Evolutionary conservation across 225 moss, liverwort and hornwort species (phyloP).

Genomic region (Takakia lepidozioides): DNA sequence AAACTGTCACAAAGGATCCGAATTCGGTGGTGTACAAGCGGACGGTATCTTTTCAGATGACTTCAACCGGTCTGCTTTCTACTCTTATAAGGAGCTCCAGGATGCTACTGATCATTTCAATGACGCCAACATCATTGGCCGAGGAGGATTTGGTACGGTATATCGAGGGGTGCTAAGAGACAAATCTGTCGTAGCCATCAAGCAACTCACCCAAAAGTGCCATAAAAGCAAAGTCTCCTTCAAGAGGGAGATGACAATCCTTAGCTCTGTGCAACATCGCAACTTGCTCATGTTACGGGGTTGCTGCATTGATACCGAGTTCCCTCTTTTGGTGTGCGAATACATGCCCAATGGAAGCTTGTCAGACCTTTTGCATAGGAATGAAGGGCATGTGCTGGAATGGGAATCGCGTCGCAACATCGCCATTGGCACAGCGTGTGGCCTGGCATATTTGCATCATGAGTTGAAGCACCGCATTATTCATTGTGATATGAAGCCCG

Average conservation of each 20-base stretch:
- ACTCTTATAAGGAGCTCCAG: constrained; percentile 67
- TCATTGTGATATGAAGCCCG: too few relatives aligned
- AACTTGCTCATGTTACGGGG: constrained; percentile 91
- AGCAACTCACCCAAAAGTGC: constrained; percentile 80
- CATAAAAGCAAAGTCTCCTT: constrained; percentile 90
- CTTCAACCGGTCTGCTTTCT: too few relatives aligned
- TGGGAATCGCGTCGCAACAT: too few relatives aligned
- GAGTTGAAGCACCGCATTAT: too few relatives aligned
- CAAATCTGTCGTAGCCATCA: constrained; percentile 87
- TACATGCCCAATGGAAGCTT: constrained; percentile 92
- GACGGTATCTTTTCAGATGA: too few relatives aligned
- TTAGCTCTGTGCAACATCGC: constrained; percentile 84
- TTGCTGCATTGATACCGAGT: constrained; percentile 68
- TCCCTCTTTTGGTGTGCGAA: constrained; percentile 83
- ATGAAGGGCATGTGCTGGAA: too few relatives aligned
- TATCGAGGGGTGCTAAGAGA: constrained; percentile 80
- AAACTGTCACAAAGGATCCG: too few relatives aligned
- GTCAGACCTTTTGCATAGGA: constrained; percentile 90
- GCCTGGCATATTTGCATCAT: too few relatives aligned
- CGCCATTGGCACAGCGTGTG: too few relatives aligned
- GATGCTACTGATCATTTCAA: constrained; percentile 89
- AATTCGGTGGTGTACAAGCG: too few relatives aligned
- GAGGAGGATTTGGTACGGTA: constrained; percentile 90
- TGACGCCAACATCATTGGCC: constrained; percentile 62
- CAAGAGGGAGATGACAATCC: constrained; percentile 98